Evolutionary conservation across 208 protist genomes (phyloP), one percentile per base, ranked within the genome.

Genomic region (Acanthamoeba royreba): DNA sequence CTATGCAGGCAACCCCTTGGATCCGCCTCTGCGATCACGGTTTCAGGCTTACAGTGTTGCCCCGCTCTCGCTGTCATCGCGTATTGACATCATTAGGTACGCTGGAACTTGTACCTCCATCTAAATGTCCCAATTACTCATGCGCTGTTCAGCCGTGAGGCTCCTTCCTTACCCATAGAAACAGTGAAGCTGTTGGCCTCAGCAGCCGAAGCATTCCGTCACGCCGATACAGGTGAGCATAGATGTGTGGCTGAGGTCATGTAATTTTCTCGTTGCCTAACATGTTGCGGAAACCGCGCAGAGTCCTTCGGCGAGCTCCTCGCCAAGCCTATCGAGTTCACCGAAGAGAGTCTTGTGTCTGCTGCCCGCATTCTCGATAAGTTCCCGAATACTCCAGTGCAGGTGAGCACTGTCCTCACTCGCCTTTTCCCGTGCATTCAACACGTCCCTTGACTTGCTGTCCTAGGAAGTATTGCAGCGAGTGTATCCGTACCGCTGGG

Each of bases 1-100:
- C 4, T 97, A 93, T 90, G 52, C 31, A 1, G 97, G 97, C 25
- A 94, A 96, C 43, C 96, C 97, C 31, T 89, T 97, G 19, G 97
- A 97, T 66, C 97, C 97, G 4, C 97, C 97, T 3, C 94, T 97
- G 4, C 96, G 97, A 43, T 97, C 95, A 28, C 96, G 97, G 28
- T 97, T 97, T 77, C 97, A 97, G 52, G 94, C 93, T 25, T 91
- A 72, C 53, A 91, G 53, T n/a, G 55, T 91, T 1, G 33, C 52
- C 8, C 55, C 85, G 0, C 85, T 91, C 7, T 91, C 85, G 31
- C 53, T 91, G 4, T 42, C 38, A 13, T 91, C 53, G 11, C 85
- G 85, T 19, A 52, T 91, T 3, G 85, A 72, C n/a, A 17, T 72
- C 0, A 31, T 69, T 19, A 63, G 72, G 72, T 83, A 42, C 35